phyloP scores from a whole-genome alignment of 768 basidiomycete species.

The Tulasnella sp. region DNA sequence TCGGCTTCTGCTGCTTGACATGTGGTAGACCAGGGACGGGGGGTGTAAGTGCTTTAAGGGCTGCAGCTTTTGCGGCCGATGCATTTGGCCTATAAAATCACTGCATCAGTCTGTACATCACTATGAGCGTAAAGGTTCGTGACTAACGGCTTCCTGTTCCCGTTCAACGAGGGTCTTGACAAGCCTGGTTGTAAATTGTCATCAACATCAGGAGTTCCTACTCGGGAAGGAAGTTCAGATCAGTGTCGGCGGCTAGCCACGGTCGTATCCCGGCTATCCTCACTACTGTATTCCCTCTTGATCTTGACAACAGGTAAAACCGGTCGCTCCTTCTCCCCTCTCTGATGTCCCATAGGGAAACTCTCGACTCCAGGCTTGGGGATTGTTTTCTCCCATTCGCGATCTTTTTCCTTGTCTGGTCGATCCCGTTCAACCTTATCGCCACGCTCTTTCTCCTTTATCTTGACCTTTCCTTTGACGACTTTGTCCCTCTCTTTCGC shows the following conservation, averaged over 20 bases:
- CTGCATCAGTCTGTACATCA: not conserved
- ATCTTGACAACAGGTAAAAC: conserved; percentile 40
- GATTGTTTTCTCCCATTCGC: conserved; percentile 26
- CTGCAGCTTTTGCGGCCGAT: conserved; percentile 10
- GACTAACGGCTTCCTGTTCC: not conserved
- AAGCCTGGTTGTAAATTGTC: not conserved
- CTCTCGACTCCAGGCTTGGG: too few relatives aligned
- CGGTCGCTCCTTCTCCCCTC: not conserved
- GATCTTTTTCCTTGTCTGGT: conserved; percentile 51
- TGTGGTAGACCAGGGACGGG: not conserved
- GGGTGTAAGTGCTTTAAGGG: not conserved
- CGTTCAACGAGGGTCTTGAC: not conserved
- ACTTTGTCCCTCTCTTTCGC: conserved; percentile 17
- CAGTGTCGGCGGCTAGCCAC: not conserved
- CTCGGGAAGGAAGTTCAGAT: not conserved
- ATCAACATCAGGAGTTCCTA: conserved; percentile 5
- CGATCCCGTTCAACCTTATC: conserved; percentile 17
- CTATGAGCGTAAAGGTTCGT: not conserved
- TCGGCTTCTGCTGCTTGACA: not conserved
- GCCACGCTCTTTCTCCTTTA: conserved; percentile 40
- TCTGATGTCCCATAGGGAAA: not conserved
- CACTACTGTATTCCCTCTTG: conserved; percentile 66
- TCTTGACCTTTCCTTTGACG: conserved; percentile 46
- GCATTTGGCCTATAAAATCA: not conserved
- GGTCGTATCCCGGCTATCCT: conserved; percentile 29